Conservation (phyloP, 2,329 filamentous ascomycete genomes). For the Thermothelomyces thermophilus region DNA sequence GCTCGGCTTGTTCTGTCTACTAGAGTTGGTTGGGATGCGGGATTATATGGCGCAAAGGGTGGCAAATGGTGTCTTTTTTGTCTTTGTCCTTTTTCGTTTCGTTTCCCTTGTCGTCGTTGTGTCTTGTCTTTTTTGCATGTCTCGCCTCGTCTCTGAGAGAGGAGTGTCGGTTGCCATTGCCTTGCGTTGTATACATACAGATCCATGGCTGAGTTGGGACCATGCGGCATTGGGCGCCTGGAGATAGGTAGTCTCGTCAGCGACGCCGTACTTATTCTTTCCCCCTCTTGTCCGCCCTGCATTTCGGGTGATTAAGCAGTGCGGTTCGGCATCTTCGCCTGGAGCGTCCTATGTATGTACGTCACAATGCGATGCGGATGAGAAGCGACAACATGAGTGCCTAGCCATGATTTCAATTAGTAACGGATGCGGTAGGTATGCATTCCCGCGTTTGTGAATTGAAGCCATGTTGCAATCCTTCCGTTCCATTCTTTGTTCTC, state of each 20-base stretch:
- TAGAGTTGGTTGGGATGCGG: constrained; percentile 16
- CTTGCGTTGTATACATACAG: constrained; percentile 6
- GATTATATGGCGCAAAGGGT: constrained; percentile 17
- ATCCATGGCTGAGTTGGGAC: background rate
- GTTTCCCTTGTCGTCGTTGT: background rate
- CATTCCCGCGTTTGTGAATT: too few relatives aligned
- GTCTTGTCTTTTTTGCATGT: background rate
- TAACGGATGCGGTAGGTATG: too few relatives aligned
- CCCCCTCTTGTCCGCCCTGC: too few relatives aligned
- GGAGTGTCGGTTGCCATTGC: constrained; percentile 1
- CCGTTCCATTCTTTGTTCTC: too few relatives aligned
- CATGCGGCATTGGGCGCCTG: constrained; percentile 1
- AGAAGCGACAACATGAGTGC: too few relatives aligned
- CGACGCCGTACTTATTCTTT: background rate
- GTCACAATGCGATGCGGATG: too few relatives aligned
- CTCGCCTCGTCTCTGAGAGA: background rate
- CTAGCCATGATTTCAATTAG: too few relatives aligned
- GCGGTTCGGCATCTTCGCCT: background rate
- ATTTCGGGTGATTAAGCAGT: too few relatives aligned
- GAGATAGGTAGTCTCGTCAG: constrained; percentile 3
- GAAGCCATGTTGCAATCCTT: too few relatives aligned
- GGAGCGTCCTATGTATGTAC: background rate
- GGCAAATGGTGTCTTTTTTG: constrained; percentile 12
- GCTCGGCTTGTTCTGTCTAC: constrained; percentile 8
- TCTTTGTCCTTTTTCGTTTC: constrained; percentile 3